These are phyloP conservation scores for Leishmania braziliensis DNA, from an alignment of 208 protist genomes.

Conservation along the genomic window DNA sequence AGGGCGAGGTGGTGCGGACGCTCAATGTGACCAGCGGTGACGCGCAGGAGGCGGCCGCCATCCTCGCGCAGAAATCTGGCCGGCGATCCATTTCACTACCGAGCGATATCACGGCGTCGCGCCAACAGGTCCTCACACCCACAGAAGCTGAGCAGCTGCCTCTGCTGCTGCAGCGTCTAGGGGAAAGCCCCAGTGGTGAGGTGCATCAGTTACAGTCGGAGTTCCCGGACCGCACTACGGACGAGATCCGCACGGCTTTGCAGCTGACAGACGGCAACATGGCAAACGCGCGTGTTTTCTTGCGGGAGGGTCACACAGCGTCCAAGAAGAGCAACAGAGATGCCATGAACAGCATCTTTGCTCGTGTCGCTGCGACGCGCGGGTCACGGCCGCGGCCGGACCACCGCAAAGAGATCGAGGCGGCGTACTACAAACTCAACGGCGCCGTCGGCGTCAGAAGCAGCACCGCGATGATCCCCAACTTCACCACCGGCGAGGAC, in stretches of 20 bases:
- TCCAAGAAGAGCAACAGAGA: slow-evolving; percentile 16
- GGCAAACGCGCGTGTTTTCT: slow-evolving; percentile 31
- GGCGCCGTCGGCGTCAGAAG: slow-evolving; percentile 25
- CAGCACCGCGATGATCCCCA: slow-evolving; percentile 13
- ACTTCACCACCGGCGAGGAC: background rate
- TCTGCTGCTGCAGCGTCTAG: slow-evolving; percentile 8
- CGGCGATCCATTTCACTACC: slow-evolving; percentile 1
- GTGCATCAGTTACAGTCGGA: slow-evolving; percentile 17
- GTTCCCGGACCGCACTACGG: slow-evolving; percentile 36
- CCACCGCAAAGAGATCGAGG: slow-evolving; percentile 13
- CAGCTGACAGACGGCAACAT: slow-evolving; percentile 50
- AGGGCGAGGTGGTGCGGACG: slow-evolving; percentile 56
- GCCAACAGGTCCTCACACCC: slow-evolving; percentile 13
- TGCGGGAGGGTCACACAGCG: slow-evolving; percentile 19
- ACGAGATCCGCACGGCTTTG: slow-evolving; percentile 33
- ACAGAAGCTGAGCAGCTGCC: slow-evolving; percentile 16
- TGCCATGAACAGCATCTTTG: slow-evolving; percentile 35
- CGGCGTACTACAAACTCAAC: slow-evolving; percentile 40
- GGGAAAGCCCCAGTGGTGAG: slow-evolving; percentile 1
- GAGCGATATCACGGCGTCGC: slow-evolving; percentile 9
- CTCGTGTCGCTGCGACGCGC: slow-evolving; percentile 21
- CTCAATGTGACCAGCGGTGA: slow-evolving; percentile 74
- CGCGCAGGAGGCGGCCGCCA: slow-evolving; percentile 44
- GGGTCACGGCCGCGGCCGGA: slow-evolving; percentile 13
- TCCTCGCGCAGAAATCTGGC: slow-evolving; percentile 40